Evolutionary conservation across 148 eudicot species (phyloP), one percentile per base, ranked within the genome.

Genomic region (Gaultheria prostrata): DNA sequence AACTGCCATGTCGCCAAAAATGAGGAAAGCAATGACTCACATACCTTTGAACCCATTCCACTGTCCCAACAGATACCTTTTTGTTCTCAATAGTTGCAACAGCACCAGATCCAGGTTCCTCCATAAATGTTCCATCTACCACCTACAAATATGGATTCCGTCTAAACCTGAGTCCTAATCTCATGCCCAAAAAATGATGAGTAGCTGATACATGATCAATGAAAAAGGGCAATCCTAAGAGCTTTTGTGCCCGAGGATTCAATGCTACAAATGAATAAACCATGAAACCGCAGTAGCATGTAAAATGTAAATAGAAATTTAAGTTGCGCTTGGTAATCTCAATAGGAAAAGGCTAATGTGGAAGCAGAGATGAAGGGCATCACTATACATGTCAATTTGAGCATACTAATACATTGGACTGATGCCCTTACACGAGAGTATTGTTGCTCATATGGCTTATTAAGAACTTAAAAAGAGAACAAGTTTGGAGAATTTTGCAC

Each of bases 51-150:
- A 97, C 92, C 99, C 99, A 97, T 30, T 97, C 99, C 82, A 97
- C 61, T 48, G 98, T 92, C 78, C 99, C 99, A 76, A 97, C 96
- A 79, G 98, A 87, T 35, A 95, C 93, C 83, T 83, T 91, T 85
- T 86, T 93, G 71, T 89, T 89, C 59, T 82, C 94, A 83, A 93
- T 77, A 78, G 89, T 90, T 69, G 94, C 99, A 53, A 92, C 92
- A 57, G 98, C 98, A 85, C 99, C 99, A 74, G 93, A 97, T 74
- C 99, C 99, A 46, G 99, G 99, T 90, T 97, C 99, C 92, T 97
- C 99, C 57, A 78, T 85, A 85, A 93, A 97, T 54, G 95, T 91
- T 80, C 98, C 98, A 84, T 97, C 99, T 56, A 76, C 87, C 51
- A 87, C 94, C 93, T 91, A 84, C 80, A 87, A 67, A 43, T 76